A percentile compares a stretch with the other conserved stretches of the same genome.
Conservation (phyloP, 805 yeast genomes). For the Wickerhamiella musiphila region DNA sequence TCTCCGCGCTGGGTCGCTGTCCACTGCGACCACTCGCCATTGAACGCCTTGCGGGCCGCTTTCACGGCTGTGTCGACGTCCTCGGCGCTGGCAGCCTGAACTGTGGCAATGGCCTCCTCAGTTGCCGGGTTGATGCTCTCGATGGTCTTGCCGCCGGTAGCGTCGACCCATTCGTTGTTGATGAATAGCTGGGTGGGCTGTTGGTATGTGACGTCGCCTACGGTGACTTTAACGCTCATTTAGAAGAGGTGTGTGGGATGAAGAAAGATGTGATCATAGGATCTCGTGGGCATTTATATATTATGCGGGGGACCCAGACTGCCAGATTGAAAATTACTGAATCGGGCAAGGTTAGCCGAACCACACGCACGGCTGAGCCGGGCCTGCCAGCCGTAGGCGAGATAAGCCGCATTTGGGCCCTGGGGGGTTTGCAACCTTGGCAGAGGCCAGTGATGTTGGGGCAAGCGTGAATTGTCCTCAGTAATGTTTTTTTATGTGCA, state of each 20-base stretch:
- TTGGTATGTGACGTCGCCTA: constrained; percentile 27
- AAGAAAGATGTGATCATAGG: background rate
- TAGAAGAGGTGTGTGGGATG: background rate
- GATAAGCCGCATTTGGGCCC: too few relatives aligned
- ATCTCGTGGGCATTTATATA: too few relatives aligned
- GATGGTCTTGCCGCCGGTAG: constrained; percentile 42
- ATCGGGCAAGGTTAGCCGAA: too few relatives aligned
- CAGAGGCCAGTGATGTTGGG: too few relatives aligned
- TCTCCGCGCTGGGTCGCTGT: constrained; percentile 54
- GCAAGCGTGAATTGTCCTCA: too few relatives aligned
- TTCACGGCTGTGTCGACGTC: constrained; percentile 77
- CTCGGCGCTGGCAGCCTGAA: constrained; percentile 59
- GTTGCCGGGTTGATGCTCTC: constrained; percentile 56
- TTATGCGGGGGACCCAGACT: too few relatives aligned
- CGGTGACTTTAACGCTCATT: constrained; percentile 9
- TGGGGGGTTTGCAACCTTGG: too few relatives aligned
- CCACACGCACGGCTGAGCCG: too few relatives aligned
- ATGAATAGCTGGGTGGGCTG: constrained; percentile 72
- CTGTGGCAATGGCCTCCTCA: constrained; percentile 49
- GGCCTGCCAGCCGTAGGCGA: too few relatives aligned
- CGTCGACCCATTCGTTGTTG: constrained; percentile 41
- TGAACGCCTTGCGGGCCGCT: constrained; percentile 66
- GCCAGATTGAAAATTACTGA: too few relatives aligned
- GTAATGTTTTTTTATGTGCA: too few relatives aligned
- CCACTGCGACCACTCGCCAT: constrained; percentile 44